Evolutionary conservation across 441 rosid genomes (phyloP), one percentile per base, ranked within the genome.

Genomic region (Euphorbia schlechtendalii): DNA sequence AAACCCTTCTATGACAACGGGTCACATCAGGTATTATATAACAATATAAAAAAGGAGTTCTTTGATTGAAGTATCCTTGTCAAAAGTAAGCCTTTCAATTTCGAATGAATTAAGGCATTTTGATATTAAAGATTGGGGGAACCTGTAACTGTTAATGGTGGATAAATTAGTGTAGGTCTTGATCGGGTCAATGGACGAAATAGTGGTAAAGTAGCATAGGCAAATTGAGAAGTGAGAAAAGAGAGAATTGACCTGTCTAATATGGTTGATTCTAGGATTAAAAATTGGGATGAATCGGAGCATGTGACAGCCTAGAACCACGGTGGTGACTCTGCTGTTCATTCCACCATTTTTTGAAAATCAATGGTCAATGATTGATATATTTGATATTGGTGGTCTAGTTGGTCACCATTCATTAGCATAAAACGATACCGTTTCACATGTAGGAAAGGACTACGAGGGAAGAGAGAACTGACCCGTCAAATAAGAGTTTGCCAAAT

Each of bases 11-110:
- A 63, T 81, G 75, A 8, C 82, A 74, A 51, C 98, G 89, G 5
- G 81, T 74, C 51, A 76, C 74, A 61, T 71, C 73, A 38, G 98
- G 98, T 25, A 89, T 64, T 24, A 80, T 77, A 72, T 81, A 78
- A 38, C 81, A 17, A 91, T 34, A 56, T 84, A 84, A 55, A 79
- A 79, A 65, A 85, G 78, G 65, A 83, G 79, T 70, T 65, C 76
- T 56, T 82, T 82, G 1, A 85, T 59, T 64, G 86, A 76, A 66
- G 71, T 67, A 66, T 57, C 71, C 22, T 68, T 69, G 64, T 2
- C 41, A 68, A 71, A 25, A 55, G 56, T 77, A 63, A 36, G 61
- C 43, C 74, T 63, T 63, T 55, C 61, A 53, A 49, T 55, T 52
- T 59, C 49, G 7, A 65, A 58, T 11, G 68, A 49, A 63, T 56